Base-by-base conservation (phyloP, 768 basidiomycete species). In the Tylopilus rubrobrunneus region DNA sequence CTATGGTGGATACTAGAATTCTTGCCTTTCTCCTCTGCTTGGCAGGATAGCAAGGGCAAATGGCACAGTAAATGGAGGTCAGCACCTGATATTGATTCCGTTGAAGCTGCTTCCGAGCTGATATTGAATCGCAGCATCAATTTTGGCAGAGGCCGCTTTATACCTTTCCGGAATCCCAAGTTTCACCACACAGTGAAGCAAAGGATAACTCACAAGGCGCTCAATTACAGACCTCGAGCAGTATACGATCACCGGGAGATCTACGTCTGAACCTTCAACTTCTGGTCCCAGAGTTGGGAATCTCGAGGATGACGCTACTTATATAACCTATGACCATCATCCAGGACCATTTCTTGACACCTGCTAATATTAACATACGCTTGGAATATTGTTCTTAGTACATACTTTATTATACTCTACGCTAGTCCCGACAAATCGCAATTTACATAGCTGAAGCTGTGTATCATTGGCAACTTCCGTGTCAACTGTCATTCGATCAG, bases 1-100 rank as follows among this genome's bases (percentile, higher is more conserved):
- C 5, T 73, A 1, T 92, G 89, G 89, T 86, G 85, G 87, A 33
- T 87, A n/a, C 68, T 89, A 34, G 89, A 92, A 68, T 69, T 88
- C 27, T 28, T 89, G 0, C 87, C 85, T 15, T 62, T 77, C 50
- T 65, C 62, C 37, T 80, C 76, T 59, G 65, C 72, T 19, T 85
- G 77, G 76, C 87, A 89, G 63, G 82, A 87, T 53, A 58, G 55
- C 0, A 47, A 76, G 1, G 80, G 82, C 2, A 62, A 58, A 15
- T 88, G 85, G 86, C 78, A 81, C 56, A 71, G 55, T 8, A 70
- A 69, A 42, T 80, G 76, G 68, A 74, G 74, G 88, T 89, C 58
- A 52, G 85, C 71, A 12, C 40, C 29, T 7, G 21, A 36, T 33
- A 45, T 45, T 56, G 8, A 12, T 5, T 25, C 12, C 9, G 15